Evolutionary conservation across 1,284 basidiomycete species (phyloP).

Genomic region (Singerocomus inundabilis): DNA sequence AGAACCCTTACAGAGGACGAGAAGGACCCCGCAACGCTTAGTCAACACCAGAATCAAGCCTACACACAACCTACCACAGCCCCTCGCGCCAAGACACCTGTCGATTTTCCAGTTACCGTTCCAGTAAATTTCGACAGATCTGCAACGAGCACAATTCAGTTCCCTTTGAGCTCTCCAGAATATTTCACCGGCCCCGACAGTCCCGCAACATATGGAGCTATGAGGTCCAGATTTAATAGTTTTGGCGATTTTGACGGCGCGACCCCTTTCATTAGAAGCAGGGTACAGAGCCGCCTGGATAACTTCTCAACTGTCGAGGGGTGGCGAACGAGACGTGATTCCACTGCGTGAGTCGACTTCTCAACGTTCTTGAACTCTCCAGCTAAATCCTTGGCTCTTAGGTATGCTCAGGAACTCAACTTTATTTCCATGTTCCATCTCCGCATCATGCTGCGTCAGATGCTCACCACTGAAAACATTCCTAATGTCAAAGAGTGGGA

Average conservation of each 20-base stretch:
- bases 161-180: constrained; percentile 76
- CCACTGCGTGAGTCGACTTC: constrained; percentile 64
- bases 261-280: constrained; percentile 77
- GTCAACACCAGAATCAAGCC: constrained; percentile 39
- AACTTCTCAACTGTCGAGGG: constrained; percentile 57
- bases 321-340: constrained; percentile 78
- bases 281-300: constrained; percentile 75
- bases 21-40: constrained; percentile 49
- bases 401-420: constrained; percentile 80
- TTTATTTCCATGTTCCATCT: constrained; percentile 84
- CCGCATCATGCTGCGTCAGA: constrained; percentile 84
- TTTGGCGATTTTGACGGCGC: constrained; percentile 65
- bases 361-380: not conserved
- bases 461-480: constrained; percentile 76
- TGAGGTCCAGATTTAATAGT: constrained; percentile 63
- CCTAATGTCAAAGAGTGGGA: constrained; percentile 85
- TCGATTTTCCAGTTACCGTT: constrained; percentile 53
- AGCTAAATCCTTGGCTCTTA: constrained; percentile 29
- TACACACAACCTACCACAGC: constrained; percentile 38
- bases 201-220: constrained; percentile 46
- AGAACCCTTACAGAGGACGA: constrained; percentile 79
- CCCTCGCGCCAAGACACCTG: constrained; percentile 48
- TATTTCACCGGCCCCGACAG: constrained; percentile 48
- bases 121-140: constrained; percentile 47
- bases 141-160: constrained; percentile 70